Conservation (phyloP, 805 yeast species). For the Ogataea nitratoaversa region DNA sequence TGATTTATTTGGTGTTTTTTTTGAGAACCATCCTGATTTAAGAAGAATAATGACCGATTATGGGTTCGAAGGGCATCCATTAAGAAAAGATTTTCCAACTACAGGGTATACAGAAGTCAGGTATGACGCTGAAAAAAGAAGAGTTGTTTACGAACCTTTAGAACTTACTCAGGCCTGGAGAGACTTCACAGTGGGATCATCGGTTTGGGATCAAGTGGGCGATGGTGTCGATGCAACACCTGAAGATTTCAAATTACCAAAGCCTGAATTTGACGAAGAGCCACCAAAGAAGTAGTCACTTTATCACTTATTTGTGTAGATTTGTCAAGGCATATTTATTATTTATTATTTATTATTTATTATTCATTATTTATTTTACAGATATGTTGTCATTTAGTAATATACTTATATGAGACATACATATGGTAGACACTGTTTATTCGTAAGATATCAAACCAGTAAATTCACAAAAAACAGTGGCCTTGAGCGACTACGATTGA, state of each 20-base stretch:
- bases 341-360: constrained; percentile 7
- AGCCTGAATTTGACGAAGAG: constrained; percentile 63
- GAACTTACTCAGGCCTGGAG: constrained; percentile 92
- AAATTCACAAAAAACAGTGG: too few species aligned
- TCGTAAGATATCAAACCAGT: too few species aligned
- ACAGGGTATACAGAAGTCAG: constrained; percentile 89
- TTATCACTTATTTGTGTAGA: background rate
- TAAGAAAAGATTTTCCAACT: constrained; percentile 89
- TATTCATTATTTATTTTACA: background rate
- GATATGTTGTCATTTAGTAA: background rate
- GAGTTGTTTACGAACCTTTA: constrained; percentile 84
- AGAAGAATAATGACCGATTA: constrained; percentile 89
- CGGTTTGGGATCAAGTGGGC: constrained; percentile 91
- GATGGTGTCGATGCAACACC: constrained; percentile 81
- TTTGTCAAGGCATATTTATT: background rate
- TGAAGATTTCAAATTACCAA: constrained; percentile 74
- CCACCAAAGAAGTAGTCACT: constrained; percentile 25
- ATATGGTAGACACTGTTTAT: too few species aligned
- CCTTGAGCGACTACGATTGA: too few species aligned
- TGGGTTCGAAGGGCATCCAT: constrained; percentile 89
- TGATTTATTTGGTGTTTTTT: constrained; percentile 82
- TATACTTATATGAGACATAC: too few species aligned
- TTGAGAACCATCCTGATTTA: constrained; percentile 85
- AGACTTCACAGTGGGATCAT: constrained; percentile 81
- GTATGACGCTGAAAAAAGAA: constrained; percentile 86